phyloP scores from a whole-genome alignment of 2,329 filamentous ascomycete genomes.

The Colletotrichum shisoi region DNA sequence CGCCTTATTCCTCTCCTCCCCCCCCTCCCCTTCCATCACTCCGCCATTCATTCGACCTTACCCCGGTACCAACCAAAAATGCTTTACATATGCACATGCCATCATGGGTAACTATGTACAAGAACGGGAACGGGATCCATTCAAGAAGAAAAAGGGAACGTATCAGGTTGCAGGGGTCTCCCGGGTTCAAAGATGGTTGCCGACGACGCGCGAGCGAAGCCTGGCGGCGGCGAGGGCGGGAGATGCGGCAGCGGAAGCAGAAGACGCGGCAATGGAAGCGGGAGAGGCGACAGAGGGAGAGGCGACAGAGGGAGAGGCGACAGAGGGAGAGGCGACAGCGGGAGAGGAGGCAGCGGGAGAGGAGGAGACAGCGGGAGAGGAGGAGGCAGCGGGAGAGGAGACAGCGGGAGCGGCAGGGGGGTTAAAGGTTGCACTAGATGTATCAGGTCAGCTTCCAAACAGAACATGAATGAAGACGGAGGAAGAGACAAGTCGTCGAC shows the following conservation, averaged over 20 bases:
- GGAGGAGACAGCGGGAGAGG: too few relatives aligned
- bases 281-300: too few relatives aligned
- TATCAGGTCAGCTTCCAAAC: constrained; percentile 11
- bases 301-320: background rate
- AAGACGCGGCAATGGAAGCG: too few relatives aligned
- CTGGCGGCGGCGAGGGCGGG: constrained; percentile 2
- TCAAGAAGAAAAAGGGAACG: background rate
- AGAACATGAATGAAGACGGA: background rate
- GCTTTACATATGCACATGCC: constrained; percentile 21
- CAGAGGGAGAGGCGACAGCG: too few relatives aligned
- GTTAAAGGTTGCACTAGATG: constrained; percentile 18
- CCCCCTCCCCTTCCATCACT: too few relatives aligned
- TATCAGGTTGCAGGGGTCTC: background rate
- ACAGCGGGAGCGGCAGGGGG: background rate
- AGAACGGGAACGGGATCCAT: constrained; percentile 21
- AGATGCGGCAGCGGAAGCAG: too few relatives aligned
- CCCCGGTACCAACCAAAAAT: background rate
- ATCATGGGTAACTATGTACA: constrained; percentile 37
- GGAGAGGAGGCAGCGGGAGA: background rate
- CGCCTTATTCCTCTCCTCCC: too few relatives aligned
- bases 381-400: too few relatives aligned
- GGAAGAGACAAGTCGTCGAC: constrained; percentile 17
- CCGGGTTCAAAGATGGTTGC: background rate
- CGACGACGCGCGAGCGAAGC: constrained; percentile 30
- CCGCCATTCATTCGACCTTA: background rate